Conservation (phyloP, 495 filamentous ascomycete species). For the Thozetella sp. region DNA sequence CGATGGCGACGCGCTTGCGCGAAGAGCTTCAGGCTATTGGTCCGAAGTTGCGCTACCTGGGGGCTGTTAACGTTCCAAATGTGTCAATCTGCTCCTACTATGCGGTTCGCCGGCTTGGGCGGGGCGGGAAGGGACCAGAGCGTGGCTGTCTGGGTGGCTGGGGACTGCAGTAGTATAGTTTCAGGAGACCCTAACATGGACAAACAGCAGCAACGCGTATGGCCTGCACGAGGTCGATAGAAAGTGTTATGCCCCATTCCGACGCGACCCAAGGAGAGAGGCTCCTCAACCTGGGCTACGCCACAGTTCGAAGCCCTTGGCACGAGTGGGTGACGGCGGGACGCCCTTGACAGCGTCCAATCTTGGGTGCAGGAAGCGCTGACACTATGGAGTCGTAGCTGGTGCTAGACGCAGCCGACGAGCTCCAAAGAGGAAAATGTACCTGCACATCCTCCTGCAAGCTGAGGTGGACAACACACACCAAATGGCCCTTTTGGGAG, state of each 20-base stretch:
- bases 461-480: neutral
- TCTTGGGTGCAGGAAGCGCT: neutral
- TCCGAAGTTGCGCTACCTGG: neutral
- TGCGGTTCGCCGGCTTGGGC: no score
- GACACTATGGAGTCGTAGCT: neutral
- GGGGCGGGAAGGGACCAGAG: no score
- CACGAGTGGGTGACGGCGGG: neutral
- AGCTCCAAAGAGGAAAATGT: slow-evolving; percentile 22
- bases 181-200: no score
- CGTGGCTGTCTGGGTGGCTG: no score
- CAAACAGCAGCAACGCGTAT: no score
- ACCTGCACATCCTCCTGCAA: slow-evolving; percentile 20
- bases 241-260: no score
- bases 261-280: no score
- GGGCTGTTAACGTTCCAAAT: no score
- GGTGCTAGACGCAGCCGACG: neutral
- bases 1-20: neutral
- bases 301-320: neutral
- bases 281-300: neutral
- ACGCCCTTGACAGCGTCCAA: slow-evolving; percentile 1
- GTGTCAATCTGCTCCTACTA: no score
- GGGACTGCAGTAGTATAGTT: no score
- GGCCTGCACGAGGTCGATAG: no score
- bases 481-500: slow-evolving; percentile 7
- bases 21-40: neutral